Evolutionary conservation across 768 basidiomycete species (phyloP).

Genomic region (Floccularia luteovirens): DNA sequence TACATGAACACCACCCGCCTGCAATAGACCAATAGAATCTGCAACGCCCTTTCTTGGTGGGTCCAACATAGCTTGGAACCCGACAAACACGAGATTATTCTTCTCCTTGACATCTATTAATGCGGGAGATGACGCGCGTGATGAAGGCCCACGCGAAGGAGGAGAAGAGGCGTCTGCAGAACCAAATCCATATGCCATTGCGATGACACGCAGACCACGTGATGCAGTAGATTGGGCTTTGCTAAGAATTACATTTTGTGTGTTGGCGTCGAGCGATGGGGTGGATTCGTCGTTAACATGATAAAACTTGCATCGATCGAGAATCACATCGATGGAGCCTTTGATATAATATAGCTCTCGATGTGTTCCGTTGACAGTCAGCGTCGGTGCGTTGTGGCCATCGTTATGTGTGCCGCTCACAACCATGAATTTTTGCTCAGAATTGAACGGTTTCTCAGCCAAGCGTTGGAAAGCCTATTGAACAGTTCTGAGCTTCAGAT

Average conservation of each 20-base stretch:
- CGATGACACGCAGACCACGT: conserved; percentile 79
- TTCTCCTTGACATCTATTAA: conserved; percentile 15
- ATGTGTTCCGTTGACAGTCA: conserved; percentile 21
- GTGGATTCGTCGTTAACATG: conserved; percentile 88
- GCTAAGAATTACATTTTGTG: conserved; percentile 56
- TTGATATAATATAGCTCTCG: conserved; percentile 87
- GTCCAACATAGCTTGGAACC: conserved; percentile 94
- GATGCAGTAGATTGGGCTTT: conserved; percentile 69
- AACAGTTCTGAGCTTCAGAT: conserved; percentile 3
- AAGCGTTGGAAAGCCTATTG: conserved; percentile 57
- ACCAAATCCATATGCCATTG: conserved; percentile 85
- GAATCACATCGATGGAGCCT: conserved; percentile 84
- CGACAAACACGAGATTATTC: conserved; percentile 77
- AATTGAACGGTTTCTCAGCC: conserved; percentile 87
- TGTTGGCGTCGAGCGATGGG: conserved; percentile 64
- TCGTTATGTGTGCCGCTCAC: conserved; percentile 67
- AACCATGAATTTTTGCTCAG: conserved; percentile 92
- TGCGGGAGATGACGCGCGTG: conserved; percentile 16
- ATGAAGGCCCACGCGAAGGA: conserved; percentile 19
- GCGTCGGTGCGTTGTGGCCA: conserved; percentile 15
- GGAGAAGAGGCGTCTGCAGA: conserved; percentile 33
- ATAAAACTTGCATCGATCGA: conserved; percentile 84
- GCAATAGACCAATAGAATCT: conserved; percentile 75
- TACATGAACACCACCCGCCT: conserved; percentile 86
- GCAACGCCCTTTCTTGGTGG: conserved; percentile 93